Percentiles rank a stretch among this genome's conserved stretches.
Conservation (phyloP, 495 filamentous ascomycete genomes). For the Bacidia rubella region DNA sequence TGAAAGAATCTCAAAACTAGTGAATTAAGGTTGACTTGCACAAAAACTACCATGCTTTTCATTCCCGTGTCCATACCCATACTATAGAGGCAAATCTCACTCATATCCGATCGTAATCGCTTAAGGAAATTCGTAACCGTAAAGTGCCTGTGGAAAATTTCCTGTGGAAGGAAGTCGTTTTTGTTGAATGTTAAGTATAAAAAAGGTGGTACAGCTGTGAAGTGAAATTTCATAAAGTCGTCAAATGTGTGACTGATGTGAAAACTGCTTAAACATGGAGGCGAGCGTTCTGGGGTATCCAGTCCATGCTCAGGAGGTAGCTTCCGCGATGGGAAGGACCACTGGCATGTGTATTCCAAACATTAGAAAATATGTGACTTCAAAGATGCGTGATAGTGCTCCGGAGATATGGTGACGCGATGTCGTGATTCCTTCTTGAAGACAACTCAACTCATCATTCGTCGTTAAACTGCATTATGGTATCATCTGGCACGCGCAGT, state of each 20-base stretch:
- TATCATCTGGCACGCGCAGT: conserved; percentile 15
- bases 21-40: not conserved
- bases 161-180: not conserved
- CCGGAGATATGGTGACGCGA: conserved; percentile 11
- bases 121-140: conserved; percentile 15
- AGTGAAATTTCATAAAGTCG: conserved; percentile 4
- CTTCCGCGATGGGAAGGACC: not conserved
- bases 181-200: not conserved
- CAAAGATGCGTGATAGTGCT: conserved; percentile 1
- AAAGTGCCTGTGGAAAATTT: conserved; percentile 4
- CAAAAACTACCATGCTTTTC: not conserved
- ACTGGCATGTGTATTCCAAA: not conserved
- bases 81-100: conserved; percentile 1
- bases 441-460: conserved; percentile 1
- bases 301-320: not conserved
- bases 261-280: not conserved
- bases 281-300: not conserved
- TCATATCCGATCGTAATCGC: conserved; percentile 7
- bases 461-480: not conserved
- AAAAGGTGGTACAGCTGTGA: not conserved
- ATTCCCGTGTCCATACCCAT: not conserved
- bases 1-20: not conserved
- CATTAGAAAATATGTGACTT: not conserved
- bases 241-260: not conserved
- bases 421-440: conserved; percentile 11